Conservation (phyloP, 176 grass and related monocot species). For the Echinochloa phyllopogon region DNA sequence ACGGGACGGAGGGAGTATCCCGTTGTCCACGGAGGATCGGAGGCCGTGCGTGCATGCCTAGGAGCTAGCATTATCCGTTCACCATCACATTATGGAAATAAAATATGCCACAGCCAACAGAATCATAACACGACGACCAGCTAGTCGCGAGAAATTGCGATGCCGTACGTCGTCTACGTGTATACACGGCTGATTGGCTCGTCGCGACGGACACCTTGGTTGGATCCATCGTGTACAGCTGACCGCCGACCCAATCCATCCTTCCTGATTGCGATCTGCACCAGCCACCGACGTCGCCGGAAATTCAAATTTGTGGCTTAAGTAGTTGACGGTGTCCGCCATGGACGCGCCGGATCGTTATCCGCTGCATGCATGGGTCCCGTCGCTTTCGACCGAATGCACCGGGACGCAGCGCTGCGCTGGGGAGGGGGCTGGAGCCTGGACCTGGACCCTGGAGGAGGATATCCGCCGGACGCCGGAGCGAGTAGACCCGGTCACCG, state of each 20-base stretch:
- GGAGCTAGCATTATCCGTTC: neutral
- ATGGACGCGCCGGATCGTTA: constrained; percentile 24
- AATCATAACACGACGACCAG: neutral
- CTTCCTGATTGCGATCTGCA: too few species aligned
- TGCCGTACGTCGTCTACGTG: neutral
- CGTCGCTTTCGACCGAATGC: constrained; percentile 21
- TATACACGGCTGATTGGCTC: neutral
- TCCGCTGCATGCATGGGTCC: constrained; percentile 7
- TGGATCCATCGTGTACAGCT: neutral
- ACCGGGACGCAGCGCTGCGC: too few species aligned
- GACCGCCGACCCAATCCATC: too few species aligned
- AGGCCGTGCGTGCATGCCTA: too few species aligned
- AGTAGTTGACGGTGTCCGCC: neutral
- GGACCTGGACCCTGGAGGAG: too few species aligned
- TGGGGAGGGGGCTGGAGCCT: too few species aligned
- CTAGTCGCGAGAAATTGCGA: neutral
- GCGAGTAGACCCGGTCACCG: neutral
- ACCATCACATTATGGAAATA: too few species aligned
- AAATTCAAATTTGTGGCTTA: neutral
- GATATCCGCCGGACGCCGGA: neutral
- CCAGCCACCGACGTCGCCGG: neutral
- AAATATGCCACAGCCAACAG: neutral
- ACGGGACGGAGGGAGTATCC: too few species aligned
- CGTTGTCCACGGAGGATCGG: neutral
- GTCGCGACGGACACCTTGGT: neutral